Percentiles rank a stretch among this genome's conserved stretches.
Evolutionary conservation across 768 basidiomycete genomes (phyloP).

Genomic region (Pisolithus marmoratus): DNA sequence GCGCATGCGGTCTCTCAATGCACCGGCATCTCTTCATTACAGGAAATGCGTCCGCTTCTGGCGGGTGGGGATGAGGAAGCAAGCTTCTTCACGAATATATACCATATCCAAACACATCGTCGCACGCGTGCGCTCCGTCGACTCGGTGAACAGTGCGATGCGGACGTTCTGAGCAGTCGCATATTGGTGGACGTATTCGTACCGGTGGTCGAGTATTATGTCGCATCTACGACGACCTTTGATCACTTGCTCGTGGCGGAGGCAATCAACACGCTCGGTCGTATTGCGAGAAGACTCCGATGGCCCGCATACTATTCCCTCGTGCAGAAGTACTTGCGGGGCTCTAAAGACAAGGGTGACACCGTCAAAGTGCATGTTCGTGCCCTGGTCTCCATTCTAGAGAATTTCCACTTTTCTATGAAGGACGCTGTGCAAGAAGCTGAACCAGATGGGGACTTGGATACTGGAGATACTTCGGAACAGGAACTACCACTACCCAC

Average conservation of each 20-base stretch:
- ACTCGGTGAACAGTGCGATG: constrained; percentile 71
- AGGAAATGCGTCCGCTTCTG: constrained; percentile 77
- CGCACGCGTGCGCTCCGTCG: constrained; percentile 80
- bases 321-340: constrained; percentile 75
- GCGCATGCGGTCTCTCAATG: constrained; percentile 69
- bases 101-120: constrained; percentile 89
- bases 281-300: constrained; percentile 64
- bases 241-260: constrained; percentile 91
- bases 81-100: constrained; percentile 94
- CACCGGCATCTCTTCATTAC: constrained; percentile 49
- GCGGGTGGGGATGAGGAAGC: constrained; percentile 90
- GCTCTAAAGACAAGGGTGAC: constrained; percentile 59
- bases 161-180: constrained; percentile 57
- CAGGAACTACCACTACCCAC: constrained; percentile 3
- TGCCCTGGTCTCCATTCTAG: constrained; percentile 74
- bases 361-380: constrained; percentile 82
- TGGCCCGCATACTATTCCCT: constrained; percentile 84
- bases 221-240: constrained; percentile 51
- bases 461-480: constrained; percentile 24
- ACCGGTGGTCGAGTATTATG: constrained; percentile 80
- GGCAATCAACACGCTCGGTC: constrained; percentile 74
- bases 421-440: constrained; percentile 42
- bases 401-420: constrained; percentile 90
- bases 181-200: constrained; percentile 80
- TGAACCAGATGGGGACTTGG: constrained; percentile 23